phyloP scores from a whole-genome alignment of 441 rosid genomes.

The Breynia disticha region DNA sequence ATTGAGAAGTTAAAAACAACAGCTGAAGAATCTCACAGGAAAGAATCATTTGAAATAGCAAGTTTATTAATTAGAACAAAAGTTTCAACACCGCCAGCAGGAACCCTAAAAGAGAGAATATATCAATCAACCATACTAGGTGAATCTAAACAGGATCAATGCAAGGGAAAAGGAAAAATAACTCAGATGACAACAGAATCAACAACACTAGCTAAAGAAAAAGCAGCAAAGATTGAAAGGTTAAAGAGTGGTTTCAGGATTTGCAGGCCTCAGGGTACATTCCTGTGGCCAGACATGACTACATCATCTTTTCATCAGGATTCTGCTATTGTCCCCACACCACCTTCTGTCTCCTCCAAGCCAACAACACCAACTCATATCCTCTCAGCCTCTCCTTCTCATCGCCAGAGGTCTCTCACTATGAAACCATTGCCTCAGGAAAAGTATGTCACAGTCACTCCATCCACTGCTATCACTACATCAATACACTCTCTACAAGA shows the following conservation, averaged over 20 bases:
- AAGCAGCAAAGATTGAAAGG: slow-evolving; percentile 48
- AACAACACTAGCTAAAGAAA: slow-evolving; percentile 24
- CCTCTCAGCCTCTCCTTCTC: slow-evolving; percentile 16
- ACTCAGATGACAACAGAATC: slow-evolving; percentile 11
- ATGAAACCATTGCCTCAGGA: slow-evolving; percentile 53
- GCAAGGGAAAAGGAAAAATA: slow-evolving; percentile 11
- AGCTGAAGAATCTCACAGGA: slow-evolving; percentile 30
- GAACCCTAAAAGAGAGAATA: slow-evolving; percentile 13
- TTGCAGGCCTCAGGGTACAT: slow-evolving; percentile 72
- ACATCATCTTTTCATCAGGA: slow-evolving; percentile 23
- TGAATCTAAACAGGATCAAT: slow-evolving; percentile 10
- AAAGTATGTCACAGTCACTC: slow-evolving; percentile 18
- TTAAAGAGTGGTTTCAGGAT: slow-evolving; percentile 70
- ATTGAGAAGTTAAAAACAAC: slow-evolving; percentile 33
- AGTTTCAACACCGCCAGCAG: slow-evolving; percentile 13
- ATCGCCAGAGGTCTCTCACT: slow-evolving; percentile 14
- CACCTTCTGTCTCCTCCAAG: slow-evolving; percentile 32
- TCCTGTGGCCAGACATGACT: slow-evolving; percentile 63
- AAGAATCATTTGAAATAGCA: slow-evolving; percentile 19
- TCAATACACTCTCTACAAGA: slow-evolving; percentile 12
- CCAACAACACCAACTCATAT: slow-evolving; percentile 13
- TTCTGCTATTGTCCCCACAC: slow-evolving; percentile 29
- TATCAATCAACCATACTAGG: slow-evolving; percentile 3
- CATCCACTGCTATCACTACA: slow-evolving; percentile 15
- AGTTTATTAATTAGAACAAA: background rate